Evolutionary conservation across 768 basidiomycete genomes (phyloP).

Genomic region (Macrolepiota albuminosa): DNA sequence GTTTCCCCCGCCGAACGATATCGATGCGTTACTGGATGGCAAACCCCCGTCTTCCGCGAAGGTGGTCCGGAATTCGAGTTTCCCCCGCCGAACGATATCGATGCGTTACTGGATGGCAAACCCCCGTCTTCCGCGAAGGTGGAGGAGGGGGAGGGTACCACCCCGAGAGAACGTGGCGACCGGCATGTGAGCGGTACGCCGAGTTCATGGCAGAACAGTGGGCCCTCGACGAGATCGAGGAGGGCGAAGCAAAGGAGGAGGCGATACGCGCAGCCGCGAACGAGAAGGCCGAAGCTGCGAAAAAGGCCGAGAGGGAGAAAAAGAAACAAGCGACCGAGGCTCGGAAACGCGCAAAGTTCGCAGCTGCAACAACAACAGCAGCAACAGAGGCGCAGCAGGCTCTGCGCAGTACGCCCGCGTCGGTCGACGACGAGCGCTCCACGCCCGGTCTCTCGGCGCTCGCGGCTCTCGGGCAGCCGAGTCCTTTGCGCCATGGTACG

Average conservation of each 20-base stretch:
- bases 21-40: conserved; percentile 57
- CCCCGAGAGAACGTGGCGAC: conserved; percentile 58
- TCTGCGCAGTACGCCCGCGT: conserved; percentile 7
- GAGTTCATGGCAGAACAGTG: conserved; percentile 86
- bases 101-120: conserved; percentile 46
- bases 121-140: conserved; percentile 1
- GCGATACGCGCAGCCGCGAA: conserved; percentile 31
- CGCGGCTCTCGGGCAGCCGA: conserved; percentile 25
- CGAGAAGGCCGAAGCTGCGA: conserved; percentile 43
- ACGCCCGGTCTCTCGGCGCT: conserved; percentile 6
- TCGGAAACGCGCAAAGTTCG: conserved; percentile 43
- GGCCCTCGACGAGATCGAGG: conserved; percentile 72
- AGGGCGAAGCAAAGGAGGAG: conserved; percentile 55
- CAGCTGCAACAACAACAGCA: conserved; percentile 25
- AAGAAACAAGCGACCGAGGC: conserved; percentile 50
- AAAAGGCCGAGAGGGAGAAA: conserved; percentile 41
- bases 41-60: conserved; percentile 12
- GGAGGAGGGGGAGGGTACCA: conserved; percentile 10
- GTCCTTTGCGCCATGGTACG: conserved; percentile 39
- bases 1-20: conserved; percentile 72
- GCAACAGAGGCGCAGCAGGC: conserved; percentile 18
- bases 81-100: conserved; percentile 76
- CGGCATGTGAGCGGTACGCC: conserved; percentile 77
- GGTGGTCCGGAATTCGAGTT: conserved; percentile 83
- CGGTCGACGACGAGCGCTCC: conserved; percentile 19